Evolutionary conservation across 345 rosid genomes (phyloP).

Genomic region (Eucalyptus caleyi): DNA sequence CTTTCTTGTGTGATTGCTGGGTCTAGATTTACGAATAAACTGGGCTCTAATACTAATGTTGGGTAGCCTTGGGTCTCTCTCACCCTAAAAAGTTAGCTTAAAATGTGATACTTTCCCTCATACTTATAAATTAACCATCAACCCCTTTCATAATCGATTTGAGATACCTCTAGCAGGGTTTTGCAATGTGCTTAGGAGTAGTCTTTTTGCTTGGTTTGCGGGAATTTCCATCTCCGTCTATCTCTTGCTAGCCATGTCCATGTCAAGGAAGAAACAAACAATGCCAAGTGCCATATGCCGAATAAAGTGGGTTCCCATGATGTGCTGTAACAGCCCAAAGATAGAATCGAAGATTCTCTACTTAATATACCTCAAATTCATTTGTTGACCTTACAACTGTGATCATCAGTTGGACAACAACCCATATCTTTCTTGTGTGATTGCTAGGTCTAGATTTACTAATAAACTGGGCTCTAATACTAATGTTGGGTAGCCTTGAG

Average conservation of each 20-base stretch:
- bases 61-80: too few relatives aligned
- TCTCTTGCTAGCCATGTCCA: slow-evolving; percentile 55
- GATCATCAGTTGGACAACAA: neutral
- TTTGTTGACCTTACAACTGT: neutral
- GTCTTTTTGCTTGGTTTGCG: slow-evolving; percentile 35
- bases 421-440: too few relatives aligned
- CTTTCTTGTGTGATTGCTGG: too few relatives aligned
- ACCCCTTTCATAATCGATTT: neutral
- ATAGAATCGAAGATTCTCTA: neutral
- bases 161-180: slow-evolving; percentile 39
- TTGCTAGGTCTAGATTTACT: too few relatives aligned
- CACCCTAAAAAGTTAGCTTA: too few relatives aligned
- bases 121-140: neutral
- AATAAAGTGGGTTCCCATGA: neutral
- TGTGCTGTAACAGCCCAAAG: neutral
- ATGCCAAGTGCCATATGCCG: neutral
- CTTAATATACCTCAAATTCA: neutral
- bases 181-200: slow-evolving; percentile 26
- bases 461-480: too few relatives aligned
- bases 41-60: too few relatives aligned
- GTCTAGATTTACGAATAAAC: too few relatives aligned
- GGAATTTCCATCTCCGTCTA: slow-evolving; percentile 37
- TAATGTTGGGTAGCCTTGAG: too few relatives aligned
- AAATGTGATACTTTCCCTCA: neutral
- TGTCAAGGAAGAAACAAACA: slow-evolving; percentile 17